A percentile compares a stretch with the other conserved stretches of the same genome.
These are phyloP conservation scores for Penicillium sp. DNA, from an alignment of 2,329 filamentous ascomycete species.

Conservation along the genomic window DNA sequence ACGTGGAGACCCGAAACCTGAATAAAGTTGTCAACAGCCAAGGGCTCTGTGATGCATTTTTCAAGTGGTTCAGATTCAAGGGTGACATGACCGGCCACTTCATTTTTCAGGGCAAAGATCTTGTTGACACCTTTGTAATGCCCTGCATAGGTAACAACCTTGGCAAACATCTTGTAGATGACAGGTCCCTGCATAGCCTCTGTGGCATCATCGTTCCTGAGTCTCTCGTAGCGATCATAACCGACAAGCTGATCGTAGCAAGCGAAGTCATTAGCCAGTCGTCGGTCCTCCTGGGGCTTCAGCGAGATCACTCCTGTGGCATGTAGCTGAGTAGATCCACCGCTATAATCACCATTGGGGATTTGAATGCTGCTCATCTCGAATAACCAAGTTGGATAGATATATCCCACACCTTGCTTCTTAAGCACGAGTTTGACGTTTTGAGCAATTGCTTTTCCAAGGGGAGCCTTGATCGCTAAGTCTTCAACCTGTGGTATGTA, in stretches of 20 bases:
- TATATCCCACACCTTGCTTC: not conserved
- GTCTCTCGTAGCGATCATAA: constrained; percentile 19
- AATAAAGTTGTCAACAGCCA: constrained; percentile 23
- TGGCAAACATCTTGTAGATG: constrained; percentile 13
- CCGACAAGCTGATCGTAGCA: constrained; percentile 31
- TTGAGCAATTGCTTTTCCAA: not conserved
- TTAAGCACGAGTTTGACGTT: not conserved
- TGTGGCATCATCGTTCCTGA: constrained; percentile 5
- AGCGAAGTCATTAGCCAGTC: constrained; percentile 21
- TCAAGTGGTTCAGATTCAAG: not conserved
- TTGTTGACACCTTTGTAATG: constrained; percentile 15
- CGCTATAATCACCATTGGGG: not conserved
- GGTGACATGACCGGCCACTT: constrained; percentile 10
- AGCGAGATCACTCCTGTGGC: constrained; percentile 24
- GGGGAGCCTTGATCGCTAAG: not conserved
- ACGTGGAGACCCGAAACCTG: constrained; percentile 29
- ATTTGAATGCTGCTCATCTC: not conserved
- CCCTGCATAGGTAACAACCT: constrained; percentile 12
- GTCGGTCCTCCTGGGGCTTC: constrained; percentile 13
- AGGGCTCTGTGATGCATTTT: constrained; percentile 5
- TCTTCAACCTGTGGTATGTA: not conserved
- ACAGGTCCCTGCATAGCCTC: constrained; percentile 15
- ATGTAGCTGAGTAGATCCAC: constrained; percentile 14
- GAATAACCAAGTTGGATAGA: not conserved
- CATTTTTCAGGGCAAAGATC: constrained; percentile 14